Base-by-base conservation (phyloP, 2,329 filamentous ascomycete species). In the Arthrobotrys entomopaga region DNA sequence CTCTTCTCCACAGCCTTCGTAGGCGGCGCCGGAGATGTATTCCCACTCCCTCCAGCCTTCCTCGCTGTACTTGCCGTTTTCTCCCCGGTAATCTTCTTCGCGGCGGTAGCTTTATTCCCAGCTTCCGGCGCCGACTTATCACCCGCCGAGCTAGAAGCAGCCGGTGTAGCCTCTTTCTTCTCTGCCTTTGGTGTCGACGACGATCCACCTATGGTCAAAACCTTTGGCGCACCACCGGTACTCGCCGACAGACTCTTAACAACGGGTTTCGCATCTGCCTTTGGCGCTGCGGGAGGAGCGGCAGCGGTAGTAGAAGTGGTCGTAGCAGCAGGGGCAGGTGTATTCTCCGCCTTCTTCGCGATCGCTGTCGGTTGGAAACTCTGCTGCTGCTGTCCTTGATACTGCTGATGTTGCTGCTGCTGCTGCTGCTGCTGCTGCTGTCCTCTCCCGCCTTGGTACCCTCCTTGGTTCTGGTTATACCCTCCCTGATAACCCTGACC, bases 41-140 rank as follows among this genome's bases (percentile, higher is more conserved):
- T 96, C 42, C 90, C 92, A 60, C 92, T 88, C 65, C 92, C 92
- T 79, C 87, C 87, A 46, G 70, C 20, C 58, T 84, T 81, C 38
- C 83, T 83, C 52, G 86, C 83, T 54, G 83, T 83, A 7, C 87
- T 84, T 63, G 87, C 85, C 81, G 93, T 90, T 46, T 74, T 74
- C 38, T 74, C 70, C 4, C 70, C 70, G 64, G 93, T 92, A 76
- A 97, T 92, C 8, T 94, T 93, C 83, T 97, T 97, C 58, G 88
- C 85, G 3, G 93, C 94, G 1, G 90, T 85, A n/a, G 91, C 89
- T 83, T 97, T 97, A 75, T 93, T 86, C 29, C 92, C 91, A 26
- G 90, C 90, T 77, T 91, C 90, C 1, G 88, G 65, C 20, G 43
- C 48, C 6, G 65, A 83, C 50, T 84, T 84, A 57, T 83, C 80